Evolutionary conservation across 2,329 filamentous ascomycete genomes (phyloP), one percentile per base, ranked within the genome.

Genomic region (Lizonia empirigonia): DNA sequence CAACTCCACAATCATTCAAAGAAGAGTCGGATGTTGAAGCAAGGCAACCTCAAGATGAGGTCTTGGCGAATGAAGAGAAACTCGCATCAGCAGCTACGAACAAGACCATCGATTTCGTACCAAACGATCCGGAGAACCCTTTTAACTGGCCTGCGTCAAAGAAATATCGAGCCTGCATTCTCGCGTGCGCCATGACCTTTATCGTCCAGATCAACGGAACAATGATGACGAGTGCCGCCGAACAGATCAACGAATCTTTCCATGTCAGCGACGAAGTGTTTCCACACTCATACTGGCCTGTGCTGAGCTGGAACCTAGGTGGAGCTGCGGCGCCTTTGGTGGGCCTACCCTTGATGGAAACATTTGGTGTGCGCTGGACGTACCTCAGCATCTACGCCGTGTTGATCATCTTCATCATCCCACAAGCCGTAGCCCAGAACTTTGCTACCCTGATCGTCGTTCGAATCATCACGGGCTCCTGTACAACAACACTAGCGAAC

Each of bases 371-470:
- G 2, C 70, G 76, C 61, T 73, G 73, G 4, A 76, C 76, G 4
- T 78, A 78, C 32, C 67, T 78, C 27, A 44, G 49, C 10, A 66
- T 76, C 3, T 78, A 78, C 48, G 64, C 73, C 7, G 62, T 74
- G 19, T 58, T 79, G 9, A 70, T 77, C 12, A 58, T 76, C 7
- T 76, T 75, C 16, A 62, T 77, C 4, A 70, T 79, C 30, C 71
- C 72, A 4, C 76, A 75, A 16, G 75, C 74, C 0, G 67, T 78
- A 26, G 76, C 77, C 2, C 64, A 71, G 4, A 78, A 78, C 44
- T 78, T 76, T 44, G 76, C 77, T 0, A 78, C 77, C 0, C 53
- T 79, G 3, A 70, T 78, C 2, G 66, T 77, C 0, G 76, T 74
- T 2, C 68, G 77, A 0, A 75, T 78, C 44, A 74, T 79, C 27